phyloP scores from a whole-genome alignment of 2,329 filamentous ascomycete species.

The Epichloe coenophiala region DNA sequence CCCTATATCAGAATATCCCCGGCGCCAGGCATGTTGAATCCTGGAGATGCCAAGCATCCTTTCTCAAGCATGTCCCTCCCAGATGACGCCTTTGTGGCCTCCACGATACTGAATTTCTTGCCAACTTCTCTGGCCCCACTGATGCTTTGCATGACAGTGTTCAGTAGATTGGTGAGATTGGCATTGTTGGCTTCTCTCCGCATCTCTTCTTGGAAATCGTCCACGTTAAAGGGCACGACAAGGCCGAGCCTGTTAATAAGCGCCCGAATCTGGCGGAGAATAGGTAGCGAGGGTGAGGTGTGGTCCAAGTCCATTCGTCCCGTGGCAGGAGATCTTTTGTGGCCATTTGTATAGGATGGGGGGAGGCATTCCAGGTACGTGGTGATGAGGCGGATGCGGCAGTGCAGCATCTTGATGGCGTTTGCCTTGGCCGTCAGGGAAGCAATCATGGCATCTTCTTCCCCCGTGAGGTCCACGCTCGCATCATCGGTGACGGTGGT shows the following conservation, averaged over 20 bases:
- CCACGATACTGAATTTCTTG: constrained; percentile 55
- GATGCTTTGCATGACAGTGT: constrained; percentile 59
- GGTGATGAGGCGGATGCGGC: constrained; percentile 57
- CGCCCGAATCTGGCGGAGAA: constrained; percentile 79
- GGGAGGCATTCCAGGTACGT: constrained; percentile 67
- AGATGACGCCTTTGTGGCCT: constrained; percentile 20
- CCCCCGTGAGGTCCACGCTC: constrained; percentile 34
- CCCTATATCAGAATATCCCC: constrained; percentile 20
- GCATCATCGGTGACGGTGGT: constrained; percentile 23
- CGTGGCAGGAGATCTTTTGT: constrained; percentile 25
- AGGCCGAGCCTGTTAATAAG: constrained; percentile 74
- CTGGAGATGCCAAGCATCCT: constrained; percentile 11
- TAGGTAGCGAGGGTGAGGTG: constrained; percentile 46
- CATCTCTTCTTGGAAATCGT: constrained; percentile 55
- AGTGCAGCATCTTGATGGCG: constrained; percentile 84
- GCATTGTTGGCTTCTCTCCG: constrained; percentile 76
- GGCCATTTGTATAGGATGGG: constrained; percentile 44
- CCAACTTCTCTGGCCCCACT: constrained; percentile 60
- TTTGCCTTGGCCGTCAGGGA: constrained; percentile 77
- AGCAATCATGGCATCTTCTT: constrained; percentile 48
- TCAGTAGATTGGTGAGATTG: constrained; percentile 61
- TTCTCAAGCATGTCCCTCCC: constrained; percentile 7
- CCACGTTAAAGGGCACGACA: constrained; percentile 56
- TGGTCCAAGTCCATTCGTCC: constrained; percentile 22
- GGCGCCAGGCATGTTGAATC: constrained; percentile 14